Base-by-base conservation (phyloP, 2,329 filamentous ascomycete species). In the Pseudogymnoascus sp. region DNA sequence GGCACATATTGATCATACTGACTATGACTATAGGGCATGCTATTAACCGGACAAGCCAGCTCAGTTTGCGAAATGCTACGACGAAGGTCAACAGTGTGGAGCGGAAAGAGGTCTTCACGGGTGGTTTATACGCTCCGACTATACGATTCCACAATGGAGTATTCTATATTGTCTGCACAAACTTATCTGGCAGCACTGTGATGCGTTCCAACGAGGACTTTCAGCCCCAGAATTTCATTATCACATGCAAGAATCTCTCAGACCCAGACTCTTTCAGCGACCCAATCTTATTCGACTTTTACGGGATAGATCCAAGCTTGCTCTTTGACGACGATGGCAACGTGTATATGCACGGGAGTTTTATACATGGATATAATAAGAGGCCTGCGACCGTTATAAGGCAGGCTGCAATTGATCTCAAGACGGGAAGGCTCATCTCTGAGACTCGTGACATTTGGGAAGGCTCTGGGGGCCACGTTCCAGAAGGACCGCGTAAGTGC, bases 281-380 rank as follows among this genome's bases (percentile, higher is more conserved):
- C 56, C 72, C 77, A 0, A 68, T 77, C 2, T 69, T 68, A 34
- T 77, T 78, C 59, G 69, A 73, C 1, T 77, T 78, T 36, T 65
- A 73, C 18, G 77, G 76, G 3, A 80, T 82, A 7, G 79, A 81
- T 62, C 75, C 78, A 0, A 78, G 81, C 69, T 71, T 83, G n/a
- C 77, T 81, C 38, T 80, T 78, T 50, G 75, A 79, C 38, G 71
- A 76, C 62, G 72, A 77, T 65, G 74, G 71, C 2, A 69, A 69
- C 3, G 68, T 72, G 14, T 78, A 79, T 62, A 65, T 76, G 4
- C 66, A 67, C 40, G 72, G 70, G 36, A 70, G 68, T 14, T 77
- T 79, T 62, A 64, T 75, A 4, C 63, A 63, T 34, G 68, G 66
- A 34, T 67, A 66, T 31, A 56, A 12, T 18, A 23, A 31, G 36